Evolutionary conservation across 2,329 filamentous ascomycete genomes (phyloP).

Genomic region (Fusarium mangiferae): DNA sequence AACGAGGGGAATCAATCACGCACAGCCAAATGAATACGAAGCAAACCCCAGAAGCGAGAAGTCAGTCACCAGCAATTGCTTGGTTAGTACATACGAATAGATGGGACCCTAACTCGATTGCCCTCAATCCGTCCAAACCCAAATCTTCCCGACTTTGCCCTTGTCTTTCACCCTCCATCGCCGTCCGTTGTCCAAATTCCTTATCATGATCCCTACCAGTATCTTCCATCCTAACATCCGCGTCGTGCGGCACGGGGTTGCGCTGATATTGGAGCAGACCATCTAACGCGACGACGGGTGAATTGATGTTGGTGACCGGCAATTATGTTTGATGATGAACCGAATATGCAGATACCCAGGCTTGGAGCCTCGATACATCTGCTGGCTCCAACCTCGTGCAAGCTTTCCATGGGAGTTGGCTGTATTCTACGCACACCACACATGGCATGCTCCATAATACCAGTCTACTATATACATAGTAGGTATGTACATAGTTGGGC

Average conservation of each 20-base stretch:
- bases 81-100: not conserved
- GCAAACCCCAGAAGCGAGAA: slow-evolving; percentile 38
- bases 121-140: slow-evolving; percentile 14
- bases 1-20: slow-evolving; percentile 23
- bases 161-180: slow-evolving; percentile 5
- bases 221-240: slow-evolving; percentile 22
- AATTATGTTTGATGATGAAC: not conserved
- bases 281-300: slow-evolving; percentile 10
- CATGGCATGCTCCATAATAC: not conserved
- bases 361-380: not conserved
- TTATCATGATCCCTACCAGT: slow-evolving; percentile 40
- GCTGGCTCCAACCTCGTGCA: slow-evolving; percentile 6
- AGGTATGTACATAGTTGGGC: not conserved
- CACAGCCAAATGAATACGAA: slow-evolving; percentile 35
- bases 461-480: not conserved
- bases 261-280: slow-evolving; percentile 22
- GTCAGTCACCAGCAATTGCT: slow-evolving; percentile 26
- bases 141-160: slow-evolving; percentile 15
- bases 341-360: slow-evolving; percentile 21
- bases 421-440: slow-evolving; percentile 5
- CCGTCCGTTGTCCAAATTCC: slow-evolving; percentile 27
- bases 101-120: slow-evolving; percentile 32
- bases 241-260: slow-evolving; percentile 34
- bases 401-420: slow-evolving; percentile 10
- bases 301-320: slow-evolving; percentile 16